Conservation (phyloP, 257 asterid genomes). For the Solanum virginianum region DNA sequence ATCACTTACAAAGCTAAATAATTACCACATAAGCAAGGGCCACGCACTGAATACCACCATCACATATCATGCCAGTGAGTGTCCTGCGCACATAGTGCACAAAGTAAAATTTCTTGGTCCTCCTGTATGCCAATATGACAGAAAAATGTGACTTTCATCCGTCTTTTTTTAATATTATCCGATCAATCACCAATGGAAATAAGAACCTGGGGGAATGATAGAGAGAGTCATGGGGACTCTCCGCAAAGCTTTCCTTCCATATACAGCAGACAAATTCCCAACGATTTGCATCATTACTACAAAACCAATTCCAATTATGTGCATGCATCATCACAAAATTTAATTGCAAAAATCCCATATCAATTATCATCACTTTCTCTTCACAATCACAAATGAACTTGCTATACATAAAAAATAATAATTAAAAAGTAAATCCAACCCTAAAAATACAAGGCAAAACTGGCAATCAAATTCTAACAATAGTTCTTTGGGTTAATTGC, state of each 20-base stretch:
- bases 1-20: neutral
- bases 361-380: neutral
- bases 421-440: too few relatives aligned
- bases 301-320: conserved; percentile 41
- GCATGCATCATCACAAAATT: neutral
- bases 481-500: too few relatives aligned
- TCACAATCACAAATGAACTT: too few relatives aligned
- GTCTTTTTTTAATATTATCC: too few relatives aligned
- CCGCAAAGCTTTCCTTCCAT: conserved; percentile 44
- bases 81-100: conserved; percentile 36
- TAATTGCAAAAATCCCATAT: neutral
- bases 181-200: too few relatives aligned
- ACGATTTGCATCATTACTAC: conserved; percentile 44
- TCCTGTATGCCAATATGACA: conserved; percentile 25
- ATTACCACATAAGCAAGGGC: conserved; percentile 41
- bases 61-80: conserved; percentile 32
- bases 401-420: too few relatives aligned
- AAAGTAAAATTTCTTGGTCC: conserved; percentile 35
- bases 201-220: conserved; percentile 31
- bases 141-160: neutral
- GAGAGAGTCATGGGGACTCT: conserved; percentile 33
- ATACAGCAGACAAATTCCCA: conserved; percentile 37
- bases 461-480: too few relatives aligned
- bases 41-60: conserved; percentile 41
- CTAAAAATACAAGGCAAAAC: too few relatives aligned